Base-by-base conservation (phyloP, 2,329 filamentous ascomycete species). In the Rutstroemia sydowiana region DNA sequence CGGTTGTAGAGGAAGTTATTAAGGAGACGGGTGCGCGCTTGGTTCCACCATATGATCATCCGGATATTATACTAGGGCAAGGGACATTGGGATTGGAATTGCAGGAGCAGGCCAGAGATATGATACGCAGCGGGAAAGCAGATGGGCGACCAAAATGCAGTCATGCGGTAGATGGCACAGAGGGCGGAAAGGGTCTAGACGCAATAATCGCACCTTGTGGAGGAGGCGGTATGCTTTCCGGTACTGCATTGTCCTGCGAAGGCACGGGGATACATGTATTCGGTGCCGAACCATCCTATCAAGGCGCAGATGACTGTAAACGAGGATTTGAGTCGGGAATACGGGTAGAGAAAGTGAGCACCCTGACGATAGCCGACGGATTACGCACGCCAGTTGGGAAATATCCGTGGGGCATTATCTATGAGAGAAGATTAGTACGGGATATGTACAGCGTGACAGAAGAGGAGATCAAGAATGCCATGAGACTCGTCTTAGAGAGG, bases 31-130 rank as follows among this genome's bases (percentile, higher is more conserved):
- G 85, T 37, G 90, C 89, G 0, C 81, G 84, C 1, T 73, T 96
- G 9, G 78, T 98, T 4, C 91, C 91, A 49, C 91, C 93, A 0
- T 96, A 96, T 66, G 88, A 97, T 68, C 88, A 97, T 69, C 86
- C 87, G 2, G 82, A 96, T 67, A 90, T 96, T 59, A 86, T 97
- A 51, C 79, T 95, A 0, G 92, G 93, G 0, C 91, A 96, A 72
- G 93, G 92, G n/a, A 97, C 92, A 0, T 75, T 88, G 56, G 91
- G 83, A 0, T 68, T 96, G 5, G 93, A 98, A 69, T 69, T 96
- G 31, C 84, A 90, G 65, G 73, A 78, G 55, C 91, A 97, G 65
- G 87, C 84, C 1, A 68, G 65, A 3, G 73, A 75, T 40, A 61
- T 84, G 56, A 72, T 84, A 39, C 60, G 60, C 1, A 28, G 62